Conservation (phyloP, 2,329 filamentous ascomycete species). For the Botrytis byssoidea region DNA sequence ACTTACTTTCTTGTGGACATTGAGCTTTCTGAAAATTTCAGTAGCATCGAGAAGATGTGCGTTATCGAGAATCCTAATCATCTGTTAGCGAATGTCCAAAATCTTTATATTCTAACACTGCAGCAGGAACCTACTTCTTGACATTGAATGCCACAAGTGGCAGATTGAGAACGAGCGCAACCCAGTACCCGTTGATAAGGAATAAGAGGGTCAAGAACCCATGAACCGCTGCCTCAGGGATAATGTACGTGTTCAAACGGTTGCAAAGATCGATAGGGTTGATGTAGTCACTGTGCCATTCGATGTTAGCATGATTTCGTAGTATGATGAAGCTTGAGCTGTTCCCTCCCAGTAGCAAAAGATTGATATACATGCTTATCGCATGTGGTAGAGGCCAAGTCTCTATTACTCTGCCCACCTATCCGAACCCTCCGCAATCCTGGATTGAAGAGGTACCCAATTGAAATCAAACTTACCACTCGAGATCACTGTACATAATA, state of each 20-base stretch:
- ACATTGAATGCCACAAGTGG: conserved; percentile 90
- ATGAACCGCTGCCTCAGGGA: conserved; percentile 96
- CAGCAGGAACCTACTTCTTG: conserved; percentile 76
- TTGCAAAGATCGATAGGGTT: conserved; percentile 99
- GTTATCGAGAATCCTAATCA: conserved; percentile 85
- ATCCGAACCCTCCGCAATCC: background rate
- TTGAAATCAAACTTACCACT: conserved; percentile 69
- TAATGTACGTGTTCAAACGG: conserved; percentile 98
- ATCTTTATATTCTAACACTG: background rate
- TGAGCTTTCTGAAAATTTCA: conserved; percentile 98
- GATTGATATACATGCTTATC: conserved; percentile 2
- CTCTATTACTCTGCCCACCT: too few relatives aligned
- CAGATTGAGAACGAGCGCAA: conserved; percentile 87
- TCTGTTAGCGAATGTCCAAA: conserved; percentile 39
- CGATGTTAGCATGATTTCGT: conserved; percentile 1
- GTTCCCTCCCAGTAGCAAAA: background rate
- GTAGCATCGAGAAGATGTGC: conserved; percentile 95
- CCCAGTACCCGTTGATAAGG: conserved; percentile 98
- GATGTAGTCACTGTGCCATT: conserved; percentile 81
- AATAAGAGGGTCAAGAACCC: conserved; percentile 93
- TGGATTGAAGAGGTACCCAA: background rate
- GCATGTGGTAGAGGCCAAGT: background rate
- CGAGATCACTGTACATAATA: conserved; percentile 99
- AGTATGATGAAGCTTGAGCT: background rate
- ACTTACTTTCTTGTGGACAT: conserved; percentile 93